Evolutionary conservation across 1,139 yeast species (phyloP).

Genomic region (Saccharomyces hybrid): DNA sequence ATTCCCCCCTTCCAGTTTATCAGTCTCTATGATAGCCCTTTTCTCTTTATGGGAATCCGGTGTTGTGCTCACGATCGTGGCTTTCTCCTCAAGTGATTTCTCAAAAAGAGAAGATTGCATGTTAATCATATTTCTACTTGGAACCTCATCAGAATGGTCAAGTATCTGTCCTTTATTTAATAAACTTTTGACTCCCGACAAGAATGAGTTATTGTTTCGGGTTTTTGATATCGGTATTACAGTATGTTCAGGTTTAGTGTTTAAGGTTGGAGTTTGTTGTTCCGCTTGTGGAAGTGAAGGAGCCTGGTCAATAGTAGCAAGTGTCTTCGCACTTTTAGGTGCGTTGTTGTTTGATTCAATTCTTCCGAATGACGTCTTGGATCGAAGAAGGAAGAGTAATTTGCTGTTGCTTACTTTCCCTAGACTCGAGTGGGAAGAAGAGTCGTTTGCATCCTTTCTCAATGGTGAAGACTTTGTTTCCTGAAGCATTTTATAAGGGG

Average conservation of each 20-base stretch:
- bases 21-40: no score
- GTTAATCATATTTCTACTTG: not conserved
- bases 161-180: not conserved
- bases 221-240: not conserved
- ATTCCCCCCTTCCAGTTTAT: no score
- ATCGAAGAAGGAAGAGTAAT: constrained; percentile 3
- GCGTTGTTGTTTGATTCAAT: not conserved
- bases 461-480: not conserved
- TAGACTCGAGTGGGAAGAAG: not conserved
- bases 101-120: not conserved
- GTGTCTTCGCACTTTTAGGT: not conserved
- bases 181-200: not conserved
- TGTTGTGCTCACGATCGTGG: no score
- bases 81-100: not conserved
- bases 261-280: not conserved
- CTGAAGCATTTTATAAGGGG: not conserved
- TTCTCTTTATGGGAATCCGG: no score
- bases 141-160: not conserved
- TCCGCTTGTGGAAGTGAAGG: not conserved
- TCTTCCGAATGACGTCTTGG: constrained; percentile 1
- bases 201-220: not conserved
- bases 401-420: not conserved
- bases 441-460: not conserved
- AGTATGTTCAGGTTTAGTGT: not conserved
- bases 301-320: not conserved